Conservation (phyloP, 176 grass and related monocot genomes). For the Elaeis guineensis region DNA sequence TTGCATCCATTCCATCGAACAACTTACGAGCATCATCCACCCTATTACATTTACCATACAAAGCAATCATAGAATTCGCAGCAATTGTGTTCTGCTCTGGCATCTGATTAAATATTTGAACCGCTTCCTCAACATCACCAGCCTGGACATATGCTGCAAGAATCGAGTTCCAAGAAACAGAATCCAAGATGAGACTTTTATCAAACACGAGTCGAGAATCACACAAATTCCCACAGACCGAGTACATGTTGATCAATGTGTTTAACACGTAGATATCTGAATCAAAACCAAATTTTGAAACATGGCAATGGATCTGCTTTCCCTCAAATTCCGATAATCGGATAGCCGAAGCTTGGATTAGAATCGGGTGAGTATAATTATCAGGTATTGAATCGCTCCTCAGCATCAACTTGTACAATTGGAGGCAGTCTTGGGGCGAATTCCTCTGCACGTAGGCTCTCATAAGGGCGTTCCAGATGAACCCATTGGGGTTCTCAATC, state of each 20-base stretch:
- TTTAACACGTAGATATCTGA: constrained; percentile 59
- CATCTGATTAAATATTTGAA: constrained; percentile 44
- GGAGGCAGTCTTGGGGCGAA: constrained; percentile 45
- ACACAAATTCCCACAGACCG: constrained; percentile 40
- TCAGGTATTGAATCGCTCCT: constrained; percentile 24
- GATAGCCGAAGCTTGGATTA: constrained; percentile 43
- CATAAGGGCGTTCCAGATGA: constrained; percentile 68
- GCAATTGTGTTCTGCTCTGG: constrained; percentile 32
- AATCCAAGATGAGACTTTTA: constrained; percentile 53
- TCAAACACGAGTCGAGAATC: constrained; percentile 60
- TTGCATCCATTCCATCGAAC: constrained; percentile 41
- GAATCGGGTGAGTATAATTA: constrained; percentile 47
- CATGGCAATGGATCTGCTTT: constrained; percentile 43
- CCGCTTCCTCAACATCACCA: constrained; percentile 37
- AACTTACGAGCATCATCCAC: constrained; percentile 46
- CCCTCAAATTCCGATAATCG: constrained; percentile 39
- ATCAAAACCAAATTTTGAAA: constrained; percentile 47
- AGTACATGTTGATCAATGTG: constrained; percentile 65
- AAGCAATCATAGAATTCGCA: constrained; percentile 53
- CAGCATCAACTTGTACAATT: constrained; percentile 52
- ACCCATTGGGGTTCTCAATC: constrained; percentile 44
- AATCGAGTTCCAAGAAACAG: constrained; percentile 90
- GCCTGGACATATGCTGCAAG: constrained; percentile 51
- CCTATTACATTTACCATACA: constrained; percentile 54
- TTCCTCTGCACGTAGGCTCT: constrained; percentile 30